A percentile compares a stretch with the other conserved stretches of the same genome.
phyloP scores from a whole-genome alignment of 2,329 filamentous ascomycete genomes.

The Diaporthe citrichinensis region DNA sequence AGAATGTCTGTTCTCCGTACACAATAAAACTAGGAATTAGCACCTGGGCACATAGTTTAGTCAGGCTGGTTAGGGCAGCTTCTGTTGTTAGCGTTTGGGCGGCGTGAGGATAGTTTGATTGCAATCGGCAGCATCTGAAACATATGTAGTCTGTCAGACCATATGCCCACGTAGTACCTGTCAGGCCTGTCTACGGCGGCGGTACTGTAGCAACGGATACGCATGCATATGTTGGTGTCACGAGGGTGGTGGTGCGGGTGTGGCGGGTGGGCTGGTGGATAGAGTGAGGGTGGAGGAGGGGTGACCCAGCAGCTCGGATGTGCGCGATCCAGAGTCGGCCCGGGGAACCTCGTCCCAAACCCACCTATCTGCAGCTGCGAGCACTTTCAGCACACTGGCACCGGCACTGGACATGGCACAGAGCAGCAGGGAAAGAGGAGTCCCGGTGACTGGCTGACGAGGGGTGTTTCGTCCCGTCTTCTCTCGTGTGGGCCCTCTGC shows the following conservation, averaged over 20 bases:
- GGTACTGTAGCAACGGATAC: conserved; percentile 20
- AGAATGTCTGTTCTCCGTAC: not conserved
- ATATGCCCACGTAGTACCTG: not conserved
- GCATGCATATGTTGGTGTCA: not conserved
- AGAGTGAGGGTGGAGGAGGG: not conserved
- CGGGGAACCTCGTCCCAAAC: conserved; percentile 11
- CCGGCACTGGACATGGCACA: not conserved
- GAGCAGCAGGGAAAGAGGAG: not conserved
- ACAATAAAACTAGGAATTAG: not conserved
- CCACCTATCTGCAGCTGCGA: conserved; percentile 3
- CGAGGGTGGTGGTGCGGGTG: too few relatives aligned
- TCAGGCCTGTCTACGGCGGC: not conserved
- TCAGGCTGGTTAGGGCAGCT: not conserved
- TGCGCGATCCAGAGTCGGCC: conserved; percentile 7
- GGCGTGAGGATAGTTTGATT: conserved; percentile 11
- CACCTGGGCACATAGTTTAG: not conserved
- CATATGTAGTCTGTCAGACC: not conserved
- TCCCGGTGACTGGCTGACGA: not conserved
- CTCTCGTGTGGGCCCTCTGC: not conserved
- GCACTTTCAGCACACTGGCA: not conserved
- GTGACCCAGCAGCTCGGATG: conserved; percentile 29
- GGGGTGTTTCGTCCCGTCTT: conserved; percentile 8
- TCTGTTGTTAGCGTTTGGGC: not conserved
- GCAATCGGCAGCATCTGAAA: conserved; percentile 31
- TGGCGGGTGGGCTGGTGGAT: not conserved